phyloP scores from a whole-genome alignment of 164 flowering plant species.

The Kalanchoe fedtschenkoi region DNA sequence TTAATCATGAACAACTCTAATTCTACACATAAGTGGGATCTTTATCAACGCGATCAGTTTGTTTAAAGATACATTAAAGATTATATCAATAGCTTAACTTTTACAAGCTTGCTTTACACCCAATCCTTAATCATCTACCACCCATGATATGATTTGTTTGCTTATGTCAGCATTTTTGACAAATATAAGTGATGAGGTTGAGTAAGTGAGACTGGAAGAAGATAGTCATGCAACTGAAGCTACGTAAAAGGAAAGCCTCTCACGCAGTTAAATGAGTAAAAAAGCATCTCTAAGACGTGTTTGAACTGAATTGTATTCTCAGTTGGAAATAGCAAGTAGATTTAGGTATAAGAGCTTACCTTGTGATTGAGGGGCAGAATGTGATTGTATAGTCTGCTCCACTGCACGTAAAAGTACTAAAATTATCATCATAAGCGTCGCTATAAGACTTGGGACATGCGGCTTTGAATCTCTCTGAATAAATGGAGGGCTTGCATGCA shows the following conservation, averaged over 20 bases:
- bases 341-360: conserved; percentile 14
- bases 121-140: background rate
- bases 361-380: conserved; percentile 48
- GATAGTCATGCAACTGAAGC: background rate
- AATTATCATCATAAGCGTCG: conserved; percentile 58
- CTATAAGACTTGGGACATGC: conserved; percentile 63
- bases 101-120: background rate
- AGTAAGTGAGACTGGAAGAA: too few relatives aligned
- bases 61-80: background rate
- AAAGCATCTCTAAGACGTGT: too few relatives aligned
- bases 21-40: background rate
- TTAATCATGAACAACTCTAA: background rate
- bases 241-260: too few relatives aligned
- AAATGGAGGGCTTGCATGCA: conserved; percentile 48
- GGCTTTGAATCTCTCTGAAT: conserved; percentile 45
- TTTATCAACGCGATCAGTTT: background rate
- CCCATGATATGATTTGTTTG: too few relatives aligned
- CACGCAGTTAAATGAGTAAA: too few relatives aligned
- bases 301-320: background rate
- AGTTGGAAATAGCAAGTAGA: background rate
- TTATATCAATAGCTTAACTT: background rate
- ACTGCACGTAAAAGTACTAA: conserved; percentile 54
- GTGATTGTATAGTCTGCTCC: conserved; percentile 59
- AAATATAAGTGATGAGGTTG: too few relatives aligned
- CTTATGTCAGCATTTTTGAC: too few relatives aligned